Evolutionary conservation across 805 yeast species (phyloP).

Genomic region (baker's yeast (Saccharomyces cerevisiae)): DNA sequence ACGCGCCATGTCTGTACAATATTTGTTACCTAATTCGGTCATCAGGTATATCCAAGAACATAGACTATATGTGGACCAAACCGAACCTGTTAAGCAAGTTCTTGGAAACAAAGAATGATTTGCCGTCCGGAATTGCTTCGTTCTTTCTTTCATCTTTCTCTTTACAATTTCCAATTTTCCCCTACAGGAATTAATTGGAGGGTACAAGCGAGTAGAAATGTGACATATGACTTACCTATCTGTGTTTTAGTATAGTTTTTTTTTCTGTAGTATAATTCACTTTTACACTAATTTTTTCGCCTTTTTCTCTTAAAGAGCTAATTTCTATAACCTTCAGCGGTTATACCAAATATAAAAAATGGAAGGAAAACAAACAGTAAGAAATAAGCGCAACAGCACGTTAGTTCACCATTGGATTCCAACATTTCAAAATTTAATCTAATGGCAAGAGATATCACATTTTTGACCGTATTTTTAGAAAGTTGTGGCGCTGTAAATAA

Average conservation of each 20-base stretch:
- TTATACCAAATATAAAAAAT: background rate
- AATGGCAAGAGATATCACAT: background rate
- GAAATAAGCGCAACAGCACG: background rate
- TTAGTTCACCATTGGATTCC: background rate
- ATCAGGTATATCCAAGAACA: conserved; percentile 93
- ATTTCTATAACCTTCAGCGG: background rate
- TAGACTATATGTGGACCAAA: conserved; percentile 70
- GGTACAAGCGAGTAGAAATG: background rate
- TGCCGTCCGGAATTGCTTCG: too few species aligned
- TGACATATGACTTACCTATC: background rate
- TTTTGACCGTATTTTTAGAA: background rate
- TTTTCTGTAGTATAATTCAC: background rate
- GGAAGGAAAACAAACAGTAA: background rate
- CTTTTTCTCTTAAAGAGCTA: background rate
- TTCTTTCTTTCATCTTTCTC: background rate
- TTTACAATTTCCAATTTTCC: background rate
- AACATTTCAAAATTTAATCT: background rate
- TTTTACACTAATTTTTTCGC: background rate
- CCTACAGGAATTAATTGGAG: background rate
- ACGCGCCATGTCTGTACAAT: conserved; percentile 95
- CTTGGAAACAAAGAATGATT: conserved; percentile 35
- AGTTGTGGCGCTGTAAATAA: background rate
- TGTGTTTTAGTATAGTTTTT: background rate
- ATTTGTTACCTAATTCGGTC: conserved; percentile 85
- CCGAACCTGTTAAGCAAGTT: conserved; percentile 92